Base-by-base conservation (phyloP, 352 stramenopile species). In the Phytophthora idaei region DNA sequence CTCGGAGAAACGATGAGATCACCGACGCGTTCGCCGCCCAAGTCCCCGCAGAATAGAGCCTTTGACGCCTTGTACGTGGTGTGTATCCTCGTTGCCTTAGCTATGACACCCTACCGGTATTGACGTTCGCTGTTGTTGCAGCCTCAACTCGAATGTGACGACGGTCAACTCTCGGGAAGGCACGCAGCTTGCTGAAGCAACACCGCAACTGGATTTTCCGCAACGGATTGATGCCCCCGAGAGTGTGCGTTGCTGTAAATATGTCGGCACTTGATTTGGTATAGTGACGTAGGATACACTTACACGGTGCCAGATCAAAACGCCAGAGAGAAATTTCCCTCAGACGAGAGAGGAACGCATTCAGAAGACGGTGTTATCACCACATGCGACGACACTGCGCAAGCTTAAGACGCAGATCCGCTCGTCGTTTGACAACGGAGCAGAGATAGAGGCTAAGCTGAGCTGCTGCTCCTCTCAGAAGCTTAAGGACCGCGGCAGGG, bases 171-270 rank as follows among this genome's bases (percentile, higher is more conserved):
- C 70, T 5, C 73, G 71, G 14, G 83, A 95, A 76, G 85, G 83
- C 57, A 93, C 85, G 17, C 85, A 95, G 41, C 69, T 95, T 5
- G 83, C 87, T 14, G 87, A 95, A 70, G 69, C 83, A 3, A 74
- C 81, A 8, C 87, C 87, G 2, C 87, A 94, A 73, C 63, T 93
- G 17, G 87, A 94, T 70, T 61, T 92, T 3, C 87, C 87, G 5
- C 87, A 94, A 66, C 81, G 85, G 12, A 90, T 94, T 47, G 83
- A 92, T 48, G 76, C 87, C 0, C 87, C 85, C 0, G 74, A 91
- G 15, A 90, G 72, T 12, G 85, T 92, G 57, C 14, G 62, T 57
- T 12, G 8, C 34, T 56, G 9, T 47, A 8, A 14, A 47, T 54
- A 48, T 41, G 17, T 17, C 27, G 12, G 3, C 0, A 28, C 4